Percentiles rank a stretch among this genome's conserved stretches.
Conservation (phyloP, 2,329 filamentous ascomycete species). For the Xylaria sp. region DNA sequence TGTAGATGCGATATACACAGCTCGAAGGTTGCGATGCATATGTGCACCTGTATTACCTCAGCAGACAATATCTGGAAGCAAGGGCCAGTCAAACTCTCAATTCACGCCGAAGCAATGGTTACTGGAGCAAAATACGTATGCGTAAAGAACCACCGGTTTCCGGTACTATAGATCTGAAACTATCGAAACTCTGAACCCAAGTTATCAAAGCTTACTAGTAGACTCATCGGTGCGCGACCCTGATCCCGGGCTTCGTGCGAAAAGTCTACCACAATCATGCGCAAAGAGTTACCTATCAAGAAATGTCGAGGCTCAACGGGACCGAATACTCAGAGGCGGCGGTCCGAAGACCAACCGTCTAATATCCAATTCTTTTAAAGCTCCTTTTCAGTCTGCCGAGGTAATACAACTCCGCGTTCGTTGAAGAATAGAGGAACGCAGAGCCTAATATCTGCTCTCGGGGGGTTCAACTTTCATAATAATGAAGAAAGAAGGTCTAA, state of each 20-base stretch:
- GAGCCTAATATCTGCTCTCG: constrained; percentile 66
- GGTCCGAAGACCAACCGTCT: constrained; percentile 50
- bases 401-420: constrained; percentile 67
- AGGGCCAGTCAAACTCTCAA: background rate
- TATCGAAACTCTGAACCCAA: background rate
- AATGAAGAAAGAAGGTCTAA: constrained; percentile 51
- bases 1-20: too few species aligned
- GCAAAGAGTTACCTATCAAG: background rate
- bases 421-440: constrained; percentile 53
- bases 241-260: background rate
- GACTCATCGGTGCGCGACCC: too few species aligned
- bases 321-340: constrained; percentile 62
- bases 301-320: constrained; percentile 64
- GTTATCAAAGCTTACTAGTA: background rate
- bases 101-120: background rate
- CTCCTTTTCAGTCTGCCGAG: constrained; percentile 68
- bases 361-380: constrained; percentile 73
- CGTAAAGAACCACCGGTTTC: background rate
- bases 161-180: background rate
- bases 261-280: background rate
- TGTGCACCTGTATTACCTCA: too few species aligned
- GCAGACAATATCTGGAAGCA: too few species aligned
- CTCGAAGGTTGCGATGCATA: too few species aligned
- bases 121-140: background rate
- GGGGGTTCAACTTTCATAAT: constrained; percentile 68